Conservation (phyloP, 2,329 filamentous ascomycete genomes). For the Dendrostoma leiphaemia region DNA sequence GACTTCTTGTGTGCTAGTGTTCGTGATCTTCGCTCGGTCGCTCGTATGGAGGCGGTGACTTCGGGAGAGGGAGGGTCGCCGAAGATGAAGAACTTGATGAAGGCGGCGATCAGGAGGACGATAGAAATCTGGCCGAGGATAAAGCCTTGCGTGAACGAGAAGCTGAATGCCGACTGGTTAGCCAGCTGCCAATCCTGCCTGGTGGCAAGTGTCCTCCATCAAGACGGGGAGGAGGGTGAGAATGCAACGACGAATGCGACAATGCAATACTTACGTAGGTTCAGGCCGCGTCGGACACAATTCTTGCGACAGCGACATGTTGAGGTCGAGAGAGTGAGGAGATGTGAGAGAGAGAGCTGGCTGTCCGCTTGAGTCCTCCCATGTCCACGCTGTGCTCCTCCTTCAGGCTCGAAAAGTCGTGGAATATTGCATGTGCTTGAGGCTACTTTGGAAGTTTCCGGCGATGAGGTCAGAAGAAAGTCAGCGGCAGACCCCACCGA, state of each 20-base stretch:
- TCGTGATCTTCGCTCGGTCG: conserved; percentile 69
- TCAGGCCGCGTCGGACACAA: conserved; percentile 42
- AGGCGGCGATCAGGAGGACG: conserved; percentile 84
- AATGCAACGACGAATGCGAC: too few relatives aligned
- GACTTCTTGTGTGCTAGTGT: conserved; percentile 76
- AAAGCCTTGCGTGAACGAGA: conserved; percentile 92
- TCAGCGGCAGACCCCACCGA: not conserved
- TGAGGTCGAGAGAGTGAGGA: not conserved
- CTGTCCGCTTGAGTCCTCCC: not conserved
- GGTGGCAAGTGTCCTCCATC: not conserved
- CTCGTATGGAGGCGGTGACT: conserved; percentile 71
- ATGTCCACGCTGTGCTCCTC: too few relatives aligned
- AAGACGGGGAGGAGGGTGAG: too few relatives aligned
- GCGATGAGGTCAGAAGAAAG: conserved; percentile 16
- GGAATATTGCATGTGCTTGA: too few relatives aligned
- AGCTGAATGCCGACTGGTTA: conserved; percentile 47
- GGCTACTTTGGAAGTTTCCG: not conserved
- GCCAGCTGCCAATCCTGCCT: conserved; percentile 9
- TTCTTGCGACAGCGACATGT: conserved; percentile 41
- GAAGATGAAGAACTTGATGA: conserved; percentile 99
- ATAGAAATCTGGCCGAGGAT: conserved; percentile 92
- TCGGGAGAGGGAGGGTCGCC: conserved; percentile 87
- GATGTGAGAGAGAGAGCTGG: not conserved
- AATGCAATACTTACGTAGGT: conserved; percentile 49
- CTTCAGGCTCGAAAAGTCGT: too few relatives aligned